These are phyloP conservation scores for Volvariella volvacea DNA, from an alignment of 1,284 basidiomycete species.

Conservation along the genomic window DNA sequence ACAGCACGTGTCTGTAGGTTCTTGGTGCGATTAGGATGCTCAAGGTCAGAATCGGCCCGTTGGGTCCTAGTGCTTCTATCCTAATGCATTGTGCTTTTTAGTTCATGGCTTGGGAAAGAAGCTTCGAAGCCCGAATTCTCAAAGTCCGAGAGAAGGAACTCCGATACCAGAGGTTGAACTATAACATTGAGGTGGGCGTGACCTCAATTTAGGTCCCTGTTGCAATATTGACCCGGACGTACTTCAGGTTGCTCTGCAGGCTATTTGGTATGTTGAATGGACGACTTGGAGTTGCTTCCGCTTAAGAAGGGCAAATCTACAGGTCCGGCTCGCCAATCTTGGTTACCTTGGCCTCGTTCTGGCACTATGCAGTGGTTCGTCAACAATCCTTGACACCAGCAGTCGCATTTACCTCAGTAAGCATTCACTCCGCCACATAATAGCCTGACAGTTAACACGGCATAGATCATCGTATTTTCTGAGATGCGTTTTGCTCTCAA, in stretches of 20 bases:
- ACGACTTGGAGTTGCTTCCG: slow-evolving; percentile 6
- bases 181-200: slow-evolving; percentile 68
- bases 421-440: slow-evolving; percentile 14
- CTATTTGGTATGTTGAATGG: slow-evolving; percentile 57
- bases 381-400: slow-evolving; percentile 72
- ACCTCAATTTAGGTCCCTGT: slow-evolving; percentile 1
- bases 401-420: slow-evolving; percentile 78
- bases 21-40: slow-evolving; percentile 90
- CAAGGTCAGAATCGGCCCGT: slow-evolving; percentile 42
- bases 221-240: slow-evolving; percentile 1
- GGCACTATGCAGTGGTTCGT: slow-evolving; percentile 76
- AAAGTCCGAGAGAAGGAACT: slow-evolving; percentile 76
- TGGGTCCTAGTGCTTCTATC: neutral
- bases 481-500: slow-evolving; percentile 84
- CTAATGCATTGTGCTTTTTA: slow-evolving; percentile 17
- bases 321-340: slow-evolving; percentile 73
- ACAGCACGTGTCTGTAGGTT: slow-evolving; percentile 43
- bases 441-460: neutral
- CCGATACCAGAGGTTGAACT: slow-evolving; percentile 80
- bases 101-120: slow-evolving; percentile 95
- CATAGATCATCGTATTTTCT: slow-evolving; percentile 47
- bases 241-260: slow-evolving; percentile 60
- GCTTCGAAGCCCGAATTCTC: slow-evolving; percentile 75
- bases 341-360: slow-evolving; percentile 74
- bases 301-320: slow-evolving; percentile 4